phyloP scores from a whole-genome alignment of 2,329 filamentous ascomycete genomes.

The Fusarium kyushuense region DNA sequence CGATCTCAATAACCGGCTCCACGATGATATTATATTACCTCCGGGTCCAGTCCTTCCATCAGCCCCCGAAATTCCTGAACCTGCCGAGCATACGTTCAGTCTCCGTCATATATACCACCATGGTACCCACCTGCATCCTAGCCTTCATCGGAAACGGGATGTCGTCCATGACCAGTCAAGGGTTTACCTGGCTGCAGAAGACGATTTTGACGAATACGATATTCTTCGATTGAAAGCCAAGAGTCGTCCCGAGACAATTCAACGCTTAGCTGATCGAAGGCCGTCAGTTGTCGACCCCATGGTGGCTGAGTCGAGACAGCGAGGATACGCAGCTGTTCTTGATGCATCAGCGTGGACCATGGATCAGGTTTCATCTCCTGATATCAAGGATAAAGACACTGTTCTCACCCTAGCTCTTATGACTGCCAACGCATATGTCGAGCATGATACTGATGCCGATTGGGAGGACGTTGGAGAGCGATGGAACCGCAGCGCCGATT shows the following conservation, averaged over 20 bases:
- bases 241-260: constrained; percentile 76
- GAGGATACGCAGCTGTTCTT: constrained; percentile 75
- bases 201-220: constrained; percentile 64
- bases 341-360: constrained; percentile 83
- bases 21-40: constrained; percentile 60
- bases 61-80: constrained; percentile 57
- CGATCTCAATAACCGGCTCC: constrained; percentile 51
- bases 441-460: constrained; percentile 75
- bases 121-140: constrained; percentile 82
- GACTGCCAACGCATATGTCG: constrained; percentile 89
- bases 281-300: constrained; percentile 82
- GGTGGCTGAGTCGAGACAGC: constrained; percentile 76
- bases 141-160: constrained; percentile 82
- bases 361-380: constrained; percentile 82
- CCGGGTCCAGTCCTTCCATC: constrained; percentile 56
- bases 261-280: constrained; percentile 83
- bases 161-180: constrained; percentile 65
- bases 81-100: constrained; percentile 70
- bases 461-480: constrained; percentile 85
- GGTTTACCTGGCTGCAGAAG: constrained; percentile 73
- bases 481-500: constrained; percentile 89
- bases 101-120: constrained; percentile 95
- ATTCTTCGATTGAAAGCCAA: constrained; percentile 68
- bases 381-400: constrained; percentile 87
- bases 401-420: constrained; percentile 88